phyloP scores from a whole-genome alignment of 495 filamentous ascomycete genomes.

The Hyphodiscus hymeniophilus region DNA sequence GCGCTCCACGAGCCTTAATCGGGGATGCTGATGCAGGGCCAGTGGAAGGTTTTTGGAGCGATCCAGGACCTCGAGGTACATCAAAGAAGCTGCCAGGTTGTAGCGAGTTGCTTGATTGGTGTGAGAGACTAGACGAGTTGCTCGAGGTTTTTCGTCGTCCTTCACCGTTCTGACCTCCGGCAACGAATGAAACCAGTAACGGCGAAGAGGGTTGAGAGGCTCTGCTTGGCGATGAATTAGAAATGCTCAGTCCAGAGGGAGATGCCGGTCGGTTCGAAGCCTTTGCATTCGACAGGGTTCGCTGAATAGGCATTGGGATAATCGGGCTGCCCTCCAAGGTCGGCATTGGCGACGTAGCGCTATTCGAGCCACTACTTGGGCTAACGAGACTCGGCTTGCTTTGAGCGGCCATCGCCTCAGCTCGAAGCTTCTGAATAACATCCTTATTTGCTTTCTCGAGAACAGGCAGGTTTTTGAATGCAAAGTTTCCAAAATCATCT shows the following conservation, averaged over 20 bases:
- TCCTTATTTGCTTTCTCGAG: slow-evolving; percentile 98
- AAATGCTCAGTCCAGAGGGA: slow-evolving; percentile 67
- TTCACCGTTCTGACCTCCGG: slow-evolving; percentile 58
- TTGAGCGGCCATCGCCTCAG: slow-evolving; percentile 72
- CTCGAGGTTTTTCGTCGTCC: slow-evolving; percentile 64
- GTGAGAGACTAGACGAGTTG: slow-evolving; percentile 74
- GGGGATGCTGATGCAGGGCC: slow-evolving; percentile 63
- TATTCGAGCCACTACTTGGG: slow-evolving; percentile 14
- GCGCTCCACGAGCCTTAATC: slow-evolving; percentile 56
- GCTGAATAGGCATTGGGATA: slow-evolving; percentile 68
- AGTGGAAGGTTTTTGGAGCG: slow-evolving; percentile 48
- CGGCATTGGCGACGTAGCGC: slow-evolving; percentile 41
- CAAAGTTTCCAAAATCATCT: slow-evolving; percentile 93
- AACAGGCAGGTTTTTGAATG: slow-evolving; percentile 95
- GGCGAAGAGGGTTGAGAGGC: slow-evolving; percentile 92
- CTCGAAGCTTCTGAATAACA: slow-evolving; percentile 88
- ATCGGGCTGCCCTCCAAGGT: slow-evolving; percentile 82
- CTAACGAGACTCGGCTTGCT: slow-evolving; percentile 34
- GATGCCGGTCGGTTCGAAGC: slow-evolving; percentile 71
- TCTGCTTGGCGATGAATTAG: slow-evolving; percentile 79
- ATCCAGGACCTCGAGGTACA: slow-evolving; percentile 49
- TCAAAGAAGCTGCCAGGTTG: slow-evolving; percentile 73
- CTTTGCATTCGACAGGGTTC: slow-evolving; percentile 72
- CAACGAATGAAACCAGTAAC: slow-evolving; percentile 83
- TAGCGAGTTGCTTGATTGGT: slow-evolving; percentile 63